Evolutionary conservation across 1,284 basidiomycete genomes (phyloP).

Genomic region (Xerocomus nothofagi): DNA sequence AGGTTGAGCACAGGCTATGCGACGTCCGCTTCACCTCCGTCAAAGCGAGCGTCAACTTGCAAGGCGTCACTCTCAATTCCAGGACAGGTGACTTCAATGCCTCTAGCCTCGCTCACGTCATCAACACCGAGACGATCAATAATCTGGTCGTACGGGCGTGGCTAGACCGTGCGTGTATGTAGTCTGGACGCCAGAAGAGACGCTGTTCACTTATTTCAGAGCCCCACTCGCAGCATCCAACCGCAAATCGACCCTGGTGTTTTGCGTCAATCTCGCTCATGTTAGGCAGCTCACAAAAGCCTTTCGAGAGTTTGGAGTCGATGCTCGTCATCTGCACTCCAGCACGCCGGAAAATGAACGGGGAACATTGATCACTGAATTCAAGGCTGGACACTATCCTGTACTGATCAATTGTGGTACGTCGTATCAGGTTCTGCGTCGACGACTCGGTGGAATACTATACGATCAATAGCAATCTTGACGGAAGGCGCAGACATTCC

Average conservation of each 20-base stretch:
- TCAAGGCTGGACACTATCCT: conserved; percentile 74
- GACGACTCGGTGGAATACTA: neutral
- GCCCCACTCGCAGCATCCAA: conserved; percentile 38
- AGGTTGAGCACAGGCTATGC: conserved; percentile 63
- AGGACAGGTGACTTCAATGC: conserved; percentile 79
- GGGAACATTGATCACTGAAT: conserved; percentile 64
- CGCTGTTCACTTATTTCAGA: neutral
- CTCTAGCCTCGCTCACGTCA: conserved; percentile 70
- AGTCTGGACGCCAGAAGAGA: conserved; percentile 1
- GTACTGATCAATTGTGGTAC: conserved; percentile 91
- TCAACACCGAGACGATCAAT: conserved; percentile 80
- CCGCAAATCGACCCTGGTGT: conserved; percentile 86
- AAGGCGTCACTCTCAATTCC: conserved; percentile 62
- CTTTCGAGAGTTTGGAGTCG: conserved; percentile 79
- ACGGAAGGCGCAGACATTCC: conserved; percentile 92
- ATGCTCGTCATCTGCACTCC: conserved; percentile 82
- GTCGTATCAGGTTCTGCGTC: conserved; percentile 21
- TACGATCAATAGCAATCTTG: conserved; percentile 64
- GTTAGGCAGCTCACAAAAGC: conserved; percentile 73
- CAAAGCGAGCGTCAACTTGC: conserved; percentile 70
- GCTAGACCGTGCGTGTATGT: conserved; percentile 74
- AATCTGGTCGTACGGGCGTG: conserved; percentile 77
- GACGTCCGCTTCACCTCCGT: conserved; percentile 83
- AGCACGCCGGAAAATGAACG: conserved; percentile 70
- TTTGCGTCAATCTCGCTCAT: conserved; percentile 87